Evolutionary conservation across 73 alveolate species (phyloP), one percentile per base, ranked within the genome.

Genomic region (Uronychia binucleata): DNA sequence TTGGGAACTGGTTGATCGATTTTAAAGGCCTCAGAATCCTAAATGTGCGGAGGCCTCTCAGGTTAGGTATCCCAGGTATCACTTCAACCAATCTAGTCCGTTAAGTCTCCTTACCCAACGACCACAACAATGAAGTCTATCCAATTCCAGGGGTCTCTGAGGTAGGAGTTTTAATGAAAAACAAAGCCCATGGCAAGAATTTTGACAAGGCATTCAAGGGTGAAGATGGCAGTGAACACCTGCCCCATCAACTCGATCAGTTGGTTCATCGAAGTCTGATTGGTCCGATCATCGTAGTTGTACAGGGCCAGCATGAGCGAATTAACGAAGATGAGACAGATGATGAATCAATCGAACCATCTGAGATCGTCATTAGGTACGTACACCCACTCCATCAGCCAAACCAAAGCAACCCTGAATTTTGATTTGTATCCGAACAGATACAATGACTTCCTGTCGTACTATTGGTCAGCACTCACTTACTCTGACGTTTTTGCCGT

Each of bases 131-230:
- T 60, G 83, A 93, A 93, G 79, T 93, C 98, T 35, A 93, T 78
- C 30, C 83, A 78, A 75, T 93, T 93, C 98, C 98, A 93, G 13
- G 89, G 57, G 35, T 93, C 95, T 80, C 98, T 91, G 26, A 93
- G 81, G 59, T 93, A 93, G 0, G 96, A 78, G 67, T 75, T 33
- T 30, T 58, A 59, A 30, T 76, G 78, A 34, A 91, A 30, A n/a
- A 91, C 86, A 0, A 93, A 75, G 14, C 98, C 98, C 86, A 87
- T 58, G 0, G 92, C 96, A 19, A 93, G 57, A 58, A 91, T 87
- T 75, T 93, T 93, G 0, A 93, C 59, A 8, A 59, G 57, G 60
- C 86, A 75, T 79, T 93, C 98, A 5, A 46, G 19, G 19, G n/a
- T 46, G 67, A 46, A 46, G 67, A 46, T 5, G 67, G 19, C 67